A percentile compares a stretch with the other conserved stretches of the same genome.
These are phyloP conservation scores for Infundibulicybe gibba DNA, from an alignment of 768 basidiomycete species.

Conservation along the genomic window DNA sequence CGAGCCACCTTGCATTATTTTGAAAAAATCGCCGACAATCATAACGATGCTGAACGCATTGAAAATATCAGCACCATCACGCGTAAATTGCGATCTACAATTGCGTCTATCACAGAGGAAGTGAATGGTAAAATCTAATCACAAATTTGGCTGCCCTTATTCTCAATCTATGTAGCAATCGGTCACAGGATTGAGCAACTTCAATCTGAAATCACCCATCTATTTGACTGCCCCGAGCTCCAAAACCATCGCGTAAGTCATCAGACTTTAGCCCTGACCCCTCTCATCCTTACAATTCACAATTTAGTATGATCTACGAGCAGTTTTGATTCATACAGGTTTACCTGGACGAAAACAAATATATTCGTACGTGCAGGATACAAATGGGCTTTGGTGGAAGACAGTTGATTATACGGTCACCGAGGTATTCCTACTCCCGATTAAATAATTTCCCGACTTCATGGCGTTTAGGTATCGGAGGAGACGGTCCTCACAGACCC, in stretches of 20 bases:
- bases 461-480: slow-evolving; percentile 55
- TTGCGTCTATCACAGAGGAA: slow-evolving; percentile 49
- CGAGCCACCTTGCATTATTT: slow-evolving; percentile 66
- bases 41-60: slow-evolving; percentile 44
- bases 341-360: slow-evolving; percentile 73
- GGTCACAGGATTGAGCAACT: slow-evolving; percentile 44
- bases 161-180: slow-evolving; percentile 36
- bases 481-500: slow-evolving; percentile 65
- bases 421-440: slow-evolving; percentile 37
- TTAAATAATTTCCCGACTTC: no score
- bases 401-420: slow-evolving; percentile 67
- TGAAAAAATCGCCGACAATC: slow-evolving; percentile 56
- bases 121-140: slow-evolving; percentile 41
- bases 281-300: neutral
- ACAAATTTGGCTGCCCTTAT: neutral
- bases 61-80: slow-evolving; percentile 38
- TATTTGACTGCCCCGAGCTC: slow-evolving; percentile 65
- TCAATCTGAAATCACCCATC: slow-evolving; percentile 34
- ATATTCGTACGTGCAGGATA: slow-evolving; percentile 72
- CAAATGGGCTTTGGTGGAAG: slow-evolving; percentile 74
- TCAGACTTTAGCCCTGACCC: neutral
- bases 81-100: slow-evolving; percentile 46
- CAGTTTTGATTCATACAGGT: slow-evolving; percentile 75
- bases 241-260: slow-evolving; percentile 52
- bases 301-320: slow-evolving; percentile 75